Evolutionary conservation across 352 stramenopile genomes (phyloP).

Genomic region (Hyaloperonospora brassicae): DNA sequence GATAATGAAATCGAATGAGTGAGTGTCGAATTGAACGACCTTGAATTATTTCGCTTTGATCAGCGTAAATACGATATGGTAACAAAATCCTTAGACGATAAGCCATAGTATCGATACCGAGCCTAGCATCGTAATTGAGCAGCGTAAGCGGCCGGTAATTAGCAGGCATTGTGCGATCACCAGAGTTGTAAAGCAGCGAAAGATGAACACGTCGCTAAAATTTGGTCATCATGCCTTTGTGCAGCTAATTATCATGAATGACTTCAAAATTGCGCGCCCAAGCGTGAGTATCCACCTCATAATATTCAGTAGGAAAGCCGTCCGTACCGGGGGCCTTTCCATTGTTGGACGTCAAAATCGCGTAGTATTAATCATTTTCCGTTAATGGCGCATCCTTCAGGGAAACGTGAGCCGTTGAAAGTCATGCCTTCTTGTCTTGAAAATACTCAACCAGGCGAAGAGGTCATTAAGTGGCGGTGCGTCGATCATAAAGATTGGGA

Average conservation of each 20-base stretch:
- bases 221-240: background rate
- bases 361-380: background rate
- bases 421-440: background rate
- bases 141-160: background rate
- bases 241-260: background rate
- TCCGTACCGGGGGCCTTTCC: conserved; percentile 10
- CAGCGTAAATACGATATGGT: background rate
- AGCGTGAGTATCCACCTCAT: background rate
- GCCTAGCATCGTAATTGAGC: background rate
- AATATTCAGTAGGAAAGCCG: conserved; percentile 9
- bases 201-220: background rate
- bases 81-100: background rate
- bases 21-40: background rate
- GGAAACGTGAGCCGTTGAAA: background rate
- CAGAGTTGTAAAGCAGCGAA: background rate
- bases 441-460: background rate
- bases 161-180: background rate
- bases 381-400: background rate
- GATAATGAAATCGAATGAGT: background rate
- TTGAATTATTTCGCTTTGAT: background rate
- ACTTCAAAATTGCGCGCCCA: conserved; percentile 13
- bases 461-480: background rate
- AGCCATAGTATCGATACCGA: background rate
- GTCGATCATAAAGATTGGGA: background rate
- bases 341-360: conserved; percentile 7